These are phyloP conservation scores for Diplogelasinospora grovesii DNA, from an alignment of 495 filamentous ascomycete genomes.

Conservation along the genomic window DNA sequence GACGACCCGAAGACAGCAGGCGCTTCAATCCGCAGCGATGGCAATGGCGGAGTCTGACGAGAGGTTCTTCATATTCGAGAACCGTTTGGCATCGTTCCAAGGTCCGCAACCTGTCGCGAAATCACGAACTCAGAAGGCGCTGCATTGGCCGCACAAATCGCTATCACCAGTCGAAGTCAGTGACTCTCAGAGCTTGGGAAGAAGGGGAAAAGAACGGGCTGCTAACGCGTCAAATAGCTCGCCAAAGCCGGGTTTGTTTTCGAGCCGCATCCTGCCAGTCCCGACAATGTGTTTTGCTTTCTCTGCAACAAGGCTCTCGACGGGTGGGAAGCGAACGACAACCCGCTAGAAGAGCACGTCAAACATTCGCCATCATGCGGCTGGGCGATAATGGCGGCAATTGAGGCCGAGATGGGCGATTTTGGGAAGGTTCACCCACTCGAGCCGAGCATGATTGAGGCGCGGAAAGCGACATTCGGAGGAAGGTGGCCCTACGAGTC, in stretches of 20 bases:
- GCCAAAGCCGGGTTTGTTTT: conserved; percentile 89
- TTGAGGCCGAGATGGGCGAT: conserved; percentile 60
- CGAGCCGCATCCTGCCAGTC: conserved; percentile 60
- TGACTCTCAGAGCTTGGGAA: background rate
- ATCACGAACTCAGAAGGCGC: conserved; percentile 44
- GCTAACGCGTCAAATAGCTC: conserved; percentile 46
- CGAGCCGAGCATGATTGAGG: conserved; percentile 59
- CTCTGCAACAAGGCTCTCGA: conserved; percentile 71
- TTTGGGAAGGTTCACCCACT: conserved; percentile 64
- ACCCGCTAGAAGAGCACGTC: conserved; percentile 75
- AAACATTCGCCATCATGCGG: conserved; percentile 74
- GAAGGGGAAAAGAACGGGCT: background rate
- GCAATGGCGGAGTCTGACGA: conserved; percentile 22
- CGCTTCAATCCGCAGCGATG: conserved; percentile 10
- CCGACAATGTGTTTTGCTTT: conserved; percentile 88
- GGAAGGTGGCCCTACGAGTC: conserved; percentile 79
- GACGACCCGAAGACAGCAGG: background rate
- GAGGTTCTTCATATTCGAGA: conserved; percentile 53
- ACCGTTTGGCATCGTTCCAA: conserved; percentile 69
- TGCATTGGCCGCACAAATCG: conserved; percentile 70
- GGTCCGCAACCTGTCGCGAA: conserved; percentile 44
- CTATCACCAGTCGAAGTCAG: conserved; percentile 60
- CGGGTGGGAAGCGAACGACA: conserved; percentile 83
- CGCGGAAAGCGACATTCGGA: conserved; percentile 73
- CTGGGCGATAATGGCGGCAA: conserved; percentile 76